A percentile compares a stretch with the other conserved stretches of the same genome.
Evolutionary conservation across 2,329 filamentous ascomycete species (phyloP).

Genomic region (Aspergillus fijiensis): DNA sequence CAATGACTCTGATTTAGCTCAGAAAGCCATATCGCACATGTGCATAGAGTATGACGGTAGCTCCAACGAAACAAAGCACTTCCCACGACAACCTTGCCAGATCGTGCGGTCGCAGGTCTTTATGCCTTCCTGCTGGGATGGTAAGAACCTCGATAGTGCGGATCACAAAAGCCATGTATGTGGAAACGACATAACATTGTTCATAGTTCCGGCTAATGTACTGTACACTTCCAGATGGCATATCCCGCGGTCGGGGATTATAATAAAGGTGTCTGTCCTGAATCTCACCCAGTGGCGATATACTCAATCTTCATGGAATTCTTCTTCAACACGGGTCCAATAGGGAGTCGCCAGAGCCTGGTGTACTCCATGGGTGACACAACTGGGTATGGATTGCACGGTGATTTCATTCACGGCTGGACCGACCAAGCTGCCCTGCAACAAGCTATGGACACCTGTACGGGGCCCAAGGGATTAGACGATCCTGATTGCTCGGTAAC

Average conservation of each 20-base stretch:
- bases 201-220: neutral
- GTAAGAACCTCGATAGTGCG: constrained; percentile 32
- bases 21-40: constrained; percentile 56
- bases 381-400: constrained; percentile 54
- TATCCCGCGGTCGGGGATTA: constrained; percentile 36
- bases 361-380: constrained; percentile 44
- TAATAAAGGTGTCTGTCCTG: constrained; percentile 34
- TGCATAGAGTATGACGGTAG: constrained; percentile 54
- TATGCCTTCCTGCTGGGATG: constrained; percentile 42
- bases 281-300: constrained; percentile 54
- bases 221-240: constrained; percentile 24
- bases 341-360: neutral
- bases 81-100: constrained; percentile 56
- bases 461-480: constrained; percentile 11
- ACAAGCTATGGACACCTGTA: constrained; percentile 36
- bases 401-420: constrained; percentile 55
- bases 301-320: constrained; percentile 62
- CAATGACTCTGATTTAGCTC: constrained; percentile 17
- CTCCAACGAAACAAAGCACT: constrained; percentile 52
- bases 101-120: constrained; percentile 37
- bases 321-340: constrained; percentile 52
- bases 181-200: neutral
- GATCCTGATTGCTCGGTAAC: constrained; percentile 21
- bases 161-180: constrained; percentile 38
- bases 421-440: constrained; percentile 40